A percentile compares a stretch with the other conserved stretches of the same genome.
Evolutionary conservation across 371 early-diverging fungal genomes (phyloP).

Genomic region (Haplosporangium sp.): DNA sequence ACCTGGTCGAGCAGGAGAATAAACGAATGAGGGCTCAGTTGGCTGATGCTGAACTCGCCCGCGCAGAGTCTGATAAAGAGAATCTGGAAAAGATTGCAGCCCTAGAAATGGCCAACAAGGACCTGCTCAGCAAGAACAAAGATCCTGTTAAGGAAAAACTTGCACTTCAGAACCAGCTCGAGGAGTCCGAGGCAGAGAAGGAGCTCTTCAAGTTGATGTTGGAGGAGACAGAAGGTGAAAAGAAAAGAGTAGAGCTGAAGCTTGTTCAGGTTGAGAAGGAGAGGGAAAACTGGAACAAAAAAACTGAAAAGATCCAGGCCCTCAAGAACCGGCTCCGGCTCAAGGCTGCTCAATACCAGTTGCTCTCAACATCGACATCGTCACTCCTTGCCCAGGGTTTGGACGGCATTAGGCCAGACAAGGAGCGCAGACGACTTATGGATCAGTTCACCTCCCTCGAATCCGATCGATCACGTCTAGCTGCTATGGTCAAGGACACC

Average conservation of each 20-base stretch:
- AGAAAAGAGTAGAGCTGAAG: constrained; percentile 51
- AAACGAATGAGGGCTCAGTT: constrained; percentile 52
- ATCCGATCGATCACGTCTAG: constrained; percentile 51
- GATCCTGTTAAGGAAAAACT: constrained; percentile 45
- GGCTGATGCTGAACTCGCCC: constrained; percentile 25
- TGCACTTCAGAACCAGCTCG: constrained; percentile 40
- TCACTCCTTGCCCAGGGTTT: constrained; percentile 30
- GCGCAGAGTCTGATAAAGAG: constrained; percentile 39
- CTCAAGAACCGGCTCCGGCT: constrained; percentile 40
- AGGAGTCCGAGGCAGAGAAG: constrained; percentile 53
- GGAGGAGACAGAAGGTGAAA: constrained; percentile 51
- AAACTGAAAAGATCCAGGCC: constrained; percentile 20
- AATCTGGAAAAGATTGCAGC: constrained; percentile 14
- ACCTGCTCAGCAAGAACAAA: constrained; percentile 28
- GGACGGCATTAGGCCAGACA: constrained; percentile 42
- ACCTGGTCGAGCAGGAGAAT: constrained; percentile 53
- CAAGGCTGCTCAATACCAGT: constrained; percentile 41
- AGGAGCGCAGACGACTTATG: constrained; percentile 46
- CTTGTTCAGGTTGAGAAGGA: constrained; percentile 37
- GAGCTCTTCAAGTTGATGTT: constrained; percentile 55
- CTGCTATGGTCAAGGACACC: constrained; percentile 52
- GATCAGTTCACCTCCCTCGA: constrained; percentile 44
- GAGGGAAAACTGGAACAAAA: constrained; percentile 29
- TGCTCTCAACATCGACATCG: constrained; percentile 50
- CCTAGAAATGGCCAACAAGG: constrained; percentile 35